Conservation (phyloP, 148 eudicot genomes). For the Fagopyrum tataricum region DNA sequence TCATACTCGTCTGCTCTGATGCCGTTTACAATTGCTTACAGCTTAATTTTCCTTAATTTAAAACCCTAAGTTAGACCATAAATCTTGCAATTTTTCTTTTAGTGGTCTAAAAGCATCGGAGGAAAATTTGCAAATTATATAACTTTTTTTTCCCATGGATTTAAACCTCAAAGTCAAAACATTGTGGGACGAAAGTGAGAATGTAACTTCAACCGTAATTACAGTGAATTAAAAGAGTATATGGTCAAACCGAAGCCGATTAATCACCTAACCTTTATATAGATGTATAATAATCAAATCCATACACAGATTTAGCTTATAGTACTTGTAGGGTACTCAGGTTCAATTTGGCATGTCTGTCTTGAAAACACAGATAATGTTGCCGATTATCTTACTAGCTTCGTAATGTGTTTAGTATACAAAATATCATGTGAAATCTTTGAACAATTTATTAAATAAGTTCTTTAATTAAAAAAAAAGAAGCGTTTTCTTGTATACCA, state of each 20-base stretch:
- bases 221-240: background rate
- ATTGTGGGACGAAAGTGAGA: background rate
- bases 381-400: too few relatives aligned
- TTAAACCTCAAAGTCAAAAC: background rate
- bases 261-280: background rate
- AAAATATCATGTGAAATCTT: too few relatives aligned
- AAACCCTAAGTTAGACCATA: background rate
- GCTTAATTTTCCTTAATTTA: background rate
- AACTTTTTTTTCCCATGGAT: background rate
- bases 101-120: constrained; percentile 2
- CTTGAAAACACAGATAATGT: too few relatives aligned
- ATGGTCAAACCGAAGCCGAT: background rate
- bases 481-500: too few relatives aligned
- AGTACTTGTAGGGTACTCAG: too few relatives aligned
- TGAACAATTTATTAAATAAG: too few relatives aligned
- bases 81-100: background rate
- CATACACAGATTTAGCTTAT: too few relatives aligned
- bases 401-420: too few relatives aligned
- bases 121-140: background rate
- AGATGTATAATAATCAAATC: too few relatives aligned
- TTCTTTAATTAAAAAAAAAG: too few relatives aligned
- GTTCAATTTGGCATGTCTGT: too few relatives aligned
- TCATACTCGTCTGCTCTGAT: background rate
- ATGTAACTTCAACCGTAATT: background rate
- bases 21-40: constrained; percentile 2